Evolutionary conservation across 2,329 filamentous ascomycete genomes (phyloP).

Genomic region (Sarocladium strictum): DNA sequence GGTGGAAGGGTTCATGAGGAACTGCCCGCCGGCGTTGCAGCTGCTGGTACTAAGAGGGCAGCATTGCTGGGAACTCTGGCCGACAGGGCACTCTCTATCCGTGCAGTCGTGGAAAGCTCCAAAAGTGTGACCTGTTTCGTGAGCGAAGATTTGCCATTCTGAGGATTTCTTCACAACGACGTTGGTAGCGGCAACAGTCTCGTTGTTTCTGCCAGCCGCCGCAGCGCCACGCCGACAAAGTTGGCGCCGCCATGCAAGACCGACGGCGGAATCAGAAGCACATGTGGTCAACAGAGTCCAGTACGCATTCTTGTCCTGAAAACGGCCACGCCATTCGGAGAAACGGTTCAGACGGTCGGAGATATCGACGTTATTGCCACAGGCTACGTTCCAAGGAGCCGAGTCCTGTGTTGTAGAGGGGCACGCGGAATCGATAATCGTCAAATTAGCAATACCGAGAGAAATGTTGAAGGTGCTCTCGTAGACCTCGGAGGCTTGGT

Average conservation of each 20-base stretch:
- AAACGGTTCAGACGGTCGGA: slow-evolving; percentile 79
- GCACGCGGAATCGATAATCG: slow-evolving; percentile 69
- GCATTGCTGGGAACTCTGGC: slow-evolving; percentile 52
- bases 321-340: slow-evolving; percentile 77
- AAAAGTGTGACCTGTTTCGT: slow-evolving; percentile 91
- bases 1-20: slow-evolving; percentile 95
- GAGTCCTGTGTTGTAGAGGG: slow-evolving; percentile 60
- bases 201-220: slow-evolving; percentile 46
- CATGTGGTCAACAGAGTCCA: slow-evolving; percentile 87
- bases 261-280: slow-evolving; percentile 76
- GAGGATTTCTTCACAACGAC: slow-evolving; percentile 77
- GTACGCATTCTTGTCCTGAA: slow-evolving; percentile 77
- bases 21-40: slow-evolving; percentile 73
- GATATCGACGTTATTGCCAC: slow-evolving; percentile 58
- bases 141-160: slow-evolving; percentile 94
- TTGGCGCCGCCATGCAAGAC: slow-evolving; percentile 88
- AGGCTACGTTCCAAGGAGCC: slow-evolving; percentile 80
- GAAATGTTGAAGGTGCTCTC: slow-evolving; percentile 94
- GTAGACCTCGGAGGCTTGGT: slow-evolving; percentile 79
- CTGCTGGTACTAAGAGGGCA: slow-evolving; percentile 64
- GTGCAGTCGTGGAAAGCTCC: slow-evolving; percentile 94
- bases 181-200: slow-evolving; percentile 80
- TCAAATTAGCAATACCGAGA: slow-evolving; percentile 79
- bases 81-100: slow-evolving; percentile 59
- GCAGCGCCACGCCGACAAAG: slow-evolving; percentile 62